Percentiles rank a stretch among this genome's conserved stretches.
These are phyloP conservation scores for Colletotrichum sp. DNA, from an alignment of 2,329 filamentous ascomycete genomes.

Conservation along the genomic window DNA sequence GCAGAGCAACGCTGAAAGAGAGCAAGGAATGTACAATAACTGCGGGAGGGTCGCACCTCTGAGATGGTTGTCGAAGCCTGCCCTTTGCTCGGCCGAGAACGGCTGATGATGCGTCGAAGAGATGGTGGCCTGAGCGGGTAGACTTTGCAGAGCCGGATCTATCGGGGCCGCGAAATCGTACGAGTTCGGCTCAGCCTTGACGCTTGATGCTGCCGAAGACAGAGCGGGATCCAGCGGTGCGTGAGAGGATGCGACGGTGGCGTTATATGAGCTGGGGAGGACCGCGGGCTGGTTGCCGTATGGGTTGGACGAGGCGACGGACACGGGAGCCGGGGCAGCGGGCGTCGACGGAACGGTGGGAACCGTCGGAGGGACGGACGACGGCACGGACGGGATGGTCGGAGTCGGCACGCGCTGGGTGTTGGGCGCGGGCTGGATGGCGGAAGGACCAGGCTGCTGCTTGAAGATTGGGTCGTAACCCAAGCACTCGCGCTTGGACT, in stretches of 20 bases:
- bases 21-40: slow-evolving; percentile 26
- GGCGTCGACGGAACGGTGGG: slow-evolving; percentile 22
- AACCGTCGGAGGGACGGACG: slow-evolving; percentile 31
- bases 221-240: slow-evolving; percentile 26
- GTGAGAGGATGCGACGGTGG: slow-evolving; percentile 21
- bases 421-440: slow-evolving; percentile 74
- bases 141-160: slow-evolving; percentile 68
- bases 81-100: slow-evolving; percentile 25
- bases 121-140: slow-evolving; percentile 30
- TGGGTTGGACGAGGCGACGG: slow-evolving; percentile 35
- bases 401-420: slow-evolving; percentile 37
- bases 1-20: slow-evolving; percentile 31
- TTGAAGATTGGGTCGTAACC: slow-evolving; percentile 91
- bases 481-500: slow-evolving; percentile 85
- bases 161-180: slow-evolving; percentile 66
- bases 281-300: slow-evolving; percentile 52
- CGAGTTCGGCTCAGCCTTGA: slow-evolving; percentile 40
- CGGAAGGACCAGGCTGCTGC: slow-evolving; percentile 71
- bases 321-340: slow-evolving; percentile 27
- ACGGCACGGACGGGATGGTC: slow-evolving; percentile 39
- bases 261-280: slow-evolving; percentile 45
- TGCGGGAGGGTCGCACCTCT: slow-evolving; percentile 52
- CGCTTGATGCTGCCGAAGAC: slow-evolving; percentile 32
- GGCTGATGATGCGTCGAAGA: slow-evolving; percentile 32
- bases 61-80: slow-evolving; percentile 40